Percentiles rank a stretch among this genome's conserved stretches.
Evolutionary conservation across 202 grass and related monocot species (phyloP).

Genomic region (Zizania palustris): DNA sequence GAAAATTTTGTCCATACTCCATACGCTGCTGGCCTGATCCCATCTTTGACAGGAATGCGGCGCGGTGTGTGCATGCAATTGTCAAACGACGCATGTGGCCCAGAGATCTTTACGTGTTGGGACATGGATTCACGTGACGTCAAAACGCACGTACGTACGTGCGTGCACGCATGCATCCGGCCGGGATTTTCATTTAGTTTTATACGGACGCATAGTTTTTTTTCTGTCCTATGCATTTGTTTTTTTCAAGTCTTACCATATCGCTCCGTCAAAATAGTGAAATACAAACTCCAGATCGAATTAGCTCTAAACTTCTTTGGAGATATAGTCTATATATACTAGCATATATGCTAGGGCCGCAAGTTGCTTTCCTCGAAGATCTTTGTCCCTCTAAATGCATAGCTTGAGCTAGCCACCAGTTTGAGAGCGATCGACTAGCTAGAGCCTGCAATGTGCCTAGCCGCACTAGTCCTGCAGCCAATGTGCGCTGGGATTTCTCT

Average conservation of each 20-base stretch:
- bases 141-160: not conserved
- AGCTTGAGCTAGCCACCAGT: constrained; percentile 35
- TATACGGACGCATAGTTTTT: not conserved
- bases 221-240: no score
- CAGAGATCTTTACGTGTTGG: not conserved
- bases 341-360: constrained; percentile 22
- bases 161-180: not conserved
- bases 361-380: constrained; percentile 45
- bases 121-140: not conserved
- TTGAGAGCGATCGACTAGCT: constrained; percentile 35
- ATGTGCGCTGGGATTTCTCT: constrained; percentile 41
- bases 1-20: not conserved
- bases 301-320: constrained; percentile 19
- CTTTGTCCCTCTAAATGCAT: constrained; percentile 41
- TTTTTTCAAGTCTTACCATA: no score
- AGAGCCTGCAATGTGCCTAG: not conserved
- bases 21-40: not conserved
- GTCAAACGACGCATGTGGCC: constrained; percentile 28
- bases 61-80: not conserved
- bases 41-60: not conserved
- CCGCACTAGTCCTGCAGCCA: constrained; percentile 19
- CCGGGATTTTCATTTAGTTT: not conserved
- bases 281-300: not conserved
- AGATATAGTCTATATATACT: not conserved
- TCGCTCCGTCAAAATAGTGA: no score